Percentiles rank a stretch among this genome's conserved stretches.
Evolutionary conservation across 768 basidiomycete species (phyloP).

Genomic region (Lactarius vividus): DNA sequence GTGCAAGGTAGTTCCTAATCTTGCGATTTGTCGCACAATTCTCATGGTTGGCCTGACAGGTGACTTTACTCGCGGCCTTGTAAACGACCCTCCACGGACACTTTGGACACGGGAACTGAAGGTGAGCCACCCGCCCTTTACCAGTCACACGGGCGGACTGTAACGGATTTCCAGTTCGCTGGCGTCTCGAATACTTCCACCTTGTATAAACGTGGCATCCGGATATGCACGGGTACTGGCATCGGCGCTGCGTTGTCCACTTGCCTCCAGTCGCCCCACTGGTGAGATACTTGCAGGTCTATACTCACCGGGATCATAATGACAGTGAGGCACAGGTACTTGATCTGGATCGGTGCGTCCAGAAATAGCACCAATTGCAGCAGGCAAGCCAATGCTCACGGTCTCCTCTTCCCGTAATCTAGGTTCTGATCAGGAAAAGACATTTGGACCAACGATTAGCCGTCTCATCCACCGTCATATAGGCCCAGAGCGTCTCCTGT

Average conservation of each 20-base stretch:
- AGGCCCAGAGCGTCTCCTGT: constrained; percentile 38
- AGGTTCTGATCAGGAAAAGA: constrained; percentile 45
- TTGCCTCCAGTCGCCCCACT: constrained; percentile 41
- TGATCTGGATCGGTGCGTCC: constrained; percentile 40
- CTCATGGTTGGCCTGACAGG: constrained; percentile 22
- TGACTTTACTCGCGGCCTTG: constrained; percentile 43
- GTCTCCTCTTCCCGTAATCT: neutral
- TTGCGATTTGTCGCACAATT: neutral
- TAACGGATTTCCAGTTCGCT: constrained; percentile 35
- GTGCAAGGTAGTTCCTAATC: constrained; percentile 36
- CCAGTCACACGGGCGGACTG: neutral
- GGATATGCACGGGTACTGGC: constrained; percentile 46
- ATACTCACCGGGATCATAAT: neutral
- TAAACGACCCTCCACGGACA: constrained; percentile 40
- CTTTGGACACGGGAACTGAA: constrained; percentile 47
- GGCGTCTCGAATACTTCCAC: constrained; percentile 45
- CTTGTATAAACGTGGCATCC: constrained; percentile 44
- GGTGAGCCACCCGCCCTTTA: constrained; percentile 27
- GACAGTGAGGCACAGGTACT: constrained; percentile 32
- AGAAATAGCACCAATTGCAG: neutral
- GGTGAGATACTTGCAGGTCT: constrained; percentile 31
- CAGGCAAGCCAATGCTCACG: neutral
- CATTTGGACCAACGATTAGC: constrained; percentile 43
- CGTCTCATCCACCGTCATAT: constrained; percentile 41
- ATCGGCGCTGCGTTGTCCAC: constrained; percentile 46